Evolutionary conservation across 495 filamentous ascomycete species (phyloP), one percentile per base, ranked within the genome.

Genomic region (Podospora anserina): DNA sequence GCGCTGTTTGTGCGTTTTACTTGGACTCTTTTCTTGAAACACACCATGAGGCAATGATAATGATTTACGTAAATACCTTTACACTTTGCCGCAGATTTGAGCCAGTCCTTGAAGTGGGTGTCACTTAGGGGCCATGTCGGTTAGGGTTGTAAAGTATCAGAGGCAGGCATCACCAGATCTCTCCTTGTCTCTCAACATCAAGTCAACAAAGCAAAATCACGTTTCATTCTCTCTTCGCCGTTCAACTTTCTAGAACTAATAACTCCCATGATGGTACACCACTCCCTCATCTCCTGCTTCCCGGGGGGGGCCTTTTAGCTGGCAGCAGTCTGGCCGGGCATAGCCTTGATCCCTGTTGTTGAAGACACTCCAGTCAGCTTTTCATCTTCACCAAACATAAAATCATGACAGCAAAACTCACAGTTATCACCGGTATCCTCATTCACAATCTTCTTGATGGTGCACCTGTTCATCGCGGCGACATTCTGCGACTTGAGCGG

Each of bases 401-500:
- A 23, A 23, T 23, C 23, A 57, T 57, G 54, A 57, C 20, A 26
- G 11, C 32, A 63, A 61, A 61, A 82, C 83, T 75, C 78, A 86
- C 83, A 85, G 69, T 81, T 80, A 55, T 83, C 80, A 26, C 55
- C 55, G 23, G 79, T 80, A 26, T 76, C 70, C 77, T 85, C 83
- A 6, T 74, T 69, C 6, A 85, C 80, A 55, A 72, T 73, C 56
- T 79, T 73, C 69, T 81, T 75, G 32, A 82, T 75, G 3, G 77
- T 75, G 71, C 84, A 86, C 72, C 79, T 70, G 68, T 84, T 83
- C 68, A 80, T 79, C 16, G 68, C 65, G 20, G 78, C 64, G 62
- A 83, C 76, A 49, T 72, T 71, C 77, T 86, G 84, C 70, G 77
- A 78, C 71, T 78, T 81, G 64, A 82, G 77, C 63, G 82, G 80